Evolutionary conservation across 139 green algal species (phyloP), one percentile per base, ranked within the genome.

Genomic region (Micractinium conductrix): DNA sequence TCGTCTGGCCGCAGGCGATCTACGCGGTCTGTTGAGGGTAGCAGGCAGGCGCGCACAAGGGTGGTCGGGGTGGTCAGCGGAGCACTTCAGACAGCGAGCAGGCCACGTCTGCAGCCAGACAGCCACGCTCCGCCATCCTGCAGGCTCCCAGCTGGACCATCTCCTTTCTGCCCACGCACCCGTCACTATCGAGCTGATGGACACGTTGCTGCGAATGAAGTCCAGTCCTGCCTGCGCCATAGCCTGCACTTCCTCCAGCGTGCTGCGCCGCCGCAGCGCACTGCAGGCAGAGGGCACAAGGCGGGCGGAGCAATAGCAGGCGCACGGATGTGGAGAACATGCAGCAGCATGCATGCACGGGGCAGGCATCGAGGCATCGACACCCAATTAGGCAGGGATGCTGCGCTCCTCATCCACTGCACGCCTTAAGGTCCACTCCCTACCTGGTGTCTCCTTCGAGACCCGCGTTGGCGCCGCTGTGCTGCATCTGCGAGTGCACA

Each of bases 11-110:
- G 90, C 42, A 96, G 86, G 1, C 86, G 75, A 84, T 96, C 93
- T 67, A 96, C 91, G 71, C 93, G 88, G 74, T 93, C 90, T 44
- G 76, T n/a, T n/a, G n/a, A n/a, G n/a, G n/a, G n/a, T n/a, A n/a
- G n/a, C n/a, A n/a, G n/a, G n/a, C n/a, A n/a, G n/a, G n/a, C n/a
- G n/a, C n/a, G n/a, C n/a, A n/a, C n/a, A n/a, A n/a, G n/a, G n/a
- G n/a, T n/a, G n/a, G n/a, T n/a, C n/a, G n/a, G n/a, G n/a, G n/a
- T n/a, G n/a, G n/a, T n/a, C n/a, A n/a, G n/a, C n/a, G n/a, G n/a
- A n/a, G n/a, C n/a, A n/a, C n/a, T n/a, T n/a, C n/a, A n/a, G n/a
- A n/a, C n/a, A n/a, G n/a, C n/a, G n/a, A n/a, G n/a, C n/a, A n/a
- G n/a, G n/a, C n/a, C n/a, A n/a, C n/a, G n/a, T n/a, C n/a, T n/a